Conservation (phyloP, 2,329 filamentous ascomycete species). For the Pestalotiopsis sp. region DNA sequence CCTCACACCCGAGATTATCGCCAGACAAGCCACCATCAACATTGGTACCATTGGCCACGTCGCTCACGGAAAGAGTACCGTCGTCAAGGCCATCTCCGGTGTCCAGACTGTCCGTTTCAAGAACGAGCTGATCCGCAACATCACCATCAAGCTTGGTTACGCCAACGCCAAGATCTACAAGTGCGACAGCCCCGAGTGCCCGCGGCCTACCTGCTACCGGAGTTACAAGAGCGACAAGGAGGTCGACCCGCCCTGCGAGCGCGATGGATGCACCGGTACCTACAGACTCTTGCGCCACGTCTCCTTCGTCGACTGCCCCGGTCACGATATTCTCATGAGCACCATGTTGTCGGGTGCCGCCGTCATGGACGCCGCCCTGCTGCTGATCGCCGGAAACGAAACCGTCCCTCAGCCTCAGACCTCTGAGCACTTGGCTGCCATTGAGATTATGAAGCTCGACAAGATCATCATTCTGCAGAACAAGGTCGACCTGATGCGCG, state of each 20-base stretch:
- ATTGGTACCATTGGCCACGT: conserved; percentile 98
- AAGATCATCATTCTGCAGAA: conserved; percentile 99
- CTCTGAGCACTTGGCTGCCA: conserved; percentile 96
- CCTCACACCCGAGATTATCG: conserved; percentile 94
- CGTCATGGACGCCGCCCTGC: conserved; percentile 97
- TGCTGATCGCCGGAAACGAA: conserved; percentile 98
- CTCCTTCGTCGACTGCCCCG: conserved; percentile 97
- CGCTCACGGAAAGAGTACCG: conserved; percentile 97
- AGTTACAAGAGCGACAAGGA: conserved; percentile 99
- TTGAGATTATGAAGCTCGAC: conserved; percentile 99
- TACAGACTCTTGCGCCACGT: conserved; percentile 91
- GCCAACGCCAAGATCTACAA: conserved; percentile 99
- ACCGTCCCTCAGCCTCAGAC: conserved; percentile 97
- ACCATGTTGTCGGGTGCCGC: conserved; percentile 99
- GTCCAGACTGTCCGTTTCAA: conserved; percentile 99
- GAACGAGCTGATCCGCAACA: conserved; percentile 98
- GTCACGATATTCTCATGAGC: conserved; percentile 99
- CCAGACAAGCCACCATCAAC: conserved; percentile 97
- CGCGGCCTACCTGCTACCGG: conserved; percentile 91
- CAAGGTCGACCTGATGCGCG: conserved; percentile 98
- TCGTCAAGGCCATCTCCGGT: conserved; percentile 98
- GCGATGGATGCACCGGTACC: conserved; percentile 84
- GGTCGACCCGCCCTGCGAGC: conserved; percentile 93
- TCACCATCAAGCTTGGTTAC: conserved; percentile 99
- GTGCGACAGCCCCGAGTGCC: conserved; percentile 90